Evolutionary conservation across 164 flowering plant genomes (phyloP).

Genomic region (Santalum album): DNA sequence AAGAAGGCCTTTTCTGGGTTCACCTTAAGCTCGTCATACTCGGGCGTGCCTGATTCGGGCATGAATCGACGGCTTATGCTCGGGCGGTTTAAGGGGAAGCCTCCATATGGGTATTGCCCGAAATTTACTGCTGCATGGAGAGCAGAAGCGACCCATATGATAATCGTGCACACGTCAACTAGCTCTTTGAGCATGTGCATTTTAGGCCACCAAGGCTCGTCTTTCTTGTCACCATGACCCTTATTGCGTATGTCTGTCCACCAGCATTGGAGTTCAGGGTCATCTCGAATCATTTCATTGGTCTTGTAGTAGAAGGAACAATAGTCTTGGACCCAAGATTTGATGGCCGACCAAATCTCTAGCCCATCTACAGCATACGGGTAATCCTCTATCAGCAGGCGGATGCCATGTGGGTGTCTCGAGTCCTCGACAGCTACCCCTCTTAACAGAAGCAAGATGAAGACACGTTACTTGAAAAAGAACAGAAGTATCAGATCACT

Average conservation of each 20-base stretch:
- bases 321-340: slow-evolving; percentile 14
- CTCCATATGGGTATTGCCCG: slow-evolving; percentile 12
- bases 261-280: slow-evolving; percentile 9
- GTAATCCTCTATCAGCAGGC: slow-evolving; percentile 14
- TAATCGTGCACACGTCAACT: slow-evolving; percentile 8
- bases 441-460: neutral
- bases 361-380: slow-evolving; percentile 8
- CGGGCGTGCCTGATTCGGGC: slow-evolving; percentile 12
- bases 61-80: slow-evolving; percentile 10
- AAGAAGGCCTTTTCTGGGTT: slow-evolving; percentile 13
- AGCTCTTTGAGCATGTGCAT: slow-evolving; percentile 10
- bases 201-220: slow-evolving; percentile 18
- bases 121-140: slow-evolving; percentile 12
- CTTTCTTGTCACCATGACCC: slow-evolving; percentile 16
- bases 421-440: slow-evolving; percentile 13
- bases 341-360: slow-evolving; percentile 13
- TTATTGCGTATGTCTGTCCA: slow-evolving; percentile 7
- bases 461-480: too few relatives aligned
- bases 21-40: slow-evolving; percentile 9
- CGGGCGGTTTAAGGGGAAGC: slow-evolving; percentile 10
- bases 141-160: slow-evolving; percentile 15
- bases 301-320: slow-evolving; percentile 10
- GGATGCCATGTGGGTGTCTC: slow-evolving; percentile 9
- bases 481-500: too few relatives aligned
- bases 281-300: slow-evolving; percentile 5